Conservation (phyloP, 306 rosid species). For the Cicer arietinum region DNA sequence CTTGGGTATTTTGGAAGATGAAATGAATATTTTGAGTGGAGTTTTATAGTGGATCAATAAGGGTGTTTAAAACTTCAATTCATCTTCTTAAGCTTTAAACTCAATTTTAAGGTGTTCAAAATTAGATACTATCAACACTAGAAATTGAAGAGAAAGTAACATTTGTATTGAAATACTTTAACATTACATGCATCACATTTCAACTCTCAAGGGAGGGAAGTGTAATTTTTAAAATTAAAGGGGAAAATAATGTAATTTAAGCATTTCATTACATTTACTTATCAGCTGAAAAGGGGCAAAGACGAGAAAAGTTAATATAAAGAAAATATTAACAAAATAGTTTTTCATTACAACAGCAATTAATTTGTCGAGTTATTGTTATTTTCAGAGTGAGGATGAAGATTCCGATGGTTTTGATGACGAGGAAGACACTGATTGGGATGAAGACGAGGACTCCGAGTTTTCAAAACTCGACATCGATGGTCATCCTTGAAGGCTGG, state of each 20-base stretch:
- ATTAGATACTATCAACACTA: neutral
- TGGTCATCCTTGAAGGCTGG: constrained; percentile 44
- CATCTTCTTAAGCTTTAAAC: neutral
- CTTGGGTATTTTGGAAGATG: no score
- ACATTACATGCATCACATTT: neutral
- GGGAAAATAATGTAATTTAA: no score
- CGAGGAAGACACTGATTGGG: constrained; percentile 49
- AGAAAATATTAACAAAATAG: neutral
- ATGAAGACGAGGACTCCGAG: constrained; percentile 46
- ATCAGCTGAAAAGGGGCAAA: constrained; percentile 22
- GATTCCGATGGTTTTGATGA: constrained; percentile 52
- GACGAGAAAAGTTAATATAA: constrained; percentile 30
- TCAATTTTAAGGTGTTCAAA: neutral
- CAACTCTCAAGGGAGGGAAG: neutral
- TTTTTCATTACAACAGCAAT: constrained; percentile 11
- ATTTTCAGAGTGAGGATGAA: constrained; percentile 68
- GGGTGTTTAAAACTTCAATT: neutral
- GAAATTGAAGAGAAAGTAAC: neutral
- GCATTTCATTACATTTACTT: no score
- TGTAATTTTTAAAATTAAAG: neutral
- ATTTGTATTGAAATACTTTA: no score
- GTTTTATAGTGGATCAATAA: neutral
- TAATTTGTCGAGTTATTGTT: constrained; percentile 16
- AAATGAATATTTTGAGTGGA: no score
- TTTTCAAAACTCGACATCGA: constrained; percentile 32